Evolutionary conservation across 306 rosid genomes (phyloP), one percentile per base, ranked within the genome.

Genomic region (Corylus avellana): DNA sequence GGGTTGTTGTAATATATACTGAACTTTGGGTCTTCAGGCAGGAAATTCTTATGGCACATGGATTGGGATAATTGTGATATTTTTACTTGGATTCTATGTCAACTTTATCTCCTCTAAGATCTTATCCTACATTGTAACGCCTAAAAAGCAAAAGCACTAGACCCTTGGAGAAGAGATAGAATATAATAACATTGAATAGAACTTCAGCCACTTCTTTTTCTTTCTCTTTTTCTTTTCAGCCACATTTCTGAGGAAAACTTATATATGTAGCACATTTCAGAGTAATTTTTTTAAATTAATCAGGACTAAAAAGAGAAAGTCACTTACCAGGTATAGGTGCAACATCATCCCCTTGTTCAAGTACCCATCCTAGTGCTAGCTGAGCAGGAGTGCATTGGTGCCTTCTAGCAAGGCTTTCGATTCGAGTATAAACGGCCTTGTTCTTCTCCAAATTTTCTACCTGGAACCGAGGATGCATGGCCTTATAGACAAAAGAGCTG

Each of bases 321-420:
- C 12, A 83, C 49, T 82, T 42, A 82, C 90, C 87, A 7, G 92
- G 92, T 22, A 86, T 89, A 22, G 92, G 92, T 3, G 76, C 88
- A 53, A 84, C 82, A 70, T 82, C 90, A 53, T 86, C 76, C 42
- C 88, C 92, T 73, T 80, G 90, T 17, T 78, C 68, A 22, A 89
- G 85, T 77, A 89, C 79, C 92, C 92, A 84, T 51, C 90, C 85
- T 32, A 89, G 68, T 7, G 90, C 79, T 61, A 89, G 84, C 44
- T 86, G 88, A 74, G 87, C 82, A 56, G 90, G 76, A 57, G 78
- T 54, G 78, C 85, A 84, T 22, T 73, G 78, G 70, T 86, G 85
- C 68, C 75, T 89, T 62, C 42, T 53, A 8, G 83, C 79, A 46
- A 86, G 83, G 44, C 16, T 75, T 83, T 90, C 92, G 12, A 91